Base-by-base conservation (phyloP, 2,329 filamentous ascomycete genomes). In the Lecanicillium sp. region DNA sequence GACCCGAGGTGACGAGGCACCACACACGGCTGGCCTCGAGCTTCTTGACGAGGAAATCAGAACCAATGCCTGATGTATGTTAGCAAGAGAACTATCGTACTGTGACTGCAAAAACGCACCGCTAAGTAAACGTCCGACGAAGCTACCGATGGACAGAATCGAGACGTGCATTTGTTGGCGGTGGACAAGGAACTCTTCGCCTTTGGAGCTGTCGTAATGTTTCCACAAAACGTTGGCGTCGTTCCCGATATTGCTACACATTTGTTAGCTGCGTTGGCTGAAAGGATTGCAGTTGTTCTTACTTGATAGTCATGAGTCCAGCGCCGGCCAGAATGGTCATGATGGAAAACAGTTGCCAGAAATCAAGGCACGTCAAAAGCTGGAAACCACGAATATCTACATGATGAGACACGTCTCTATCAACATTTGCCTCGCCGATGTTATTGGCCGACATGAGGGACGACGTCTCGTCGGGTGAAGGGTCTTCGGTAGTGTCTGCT, bases 281-380 rank as follows among this genome's bases (percentile, higher is more conserved):
- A 24, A 29, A 9, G 17, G 5, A 9, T 5, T 15, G 15, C 2
- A 14, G 8, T 4, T 38, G 33, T 20, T 72, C 86, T 67, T 75
- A 95, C 90, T 98, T 98, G 69, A 98, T 98, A 0, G 91, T 97
- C 93, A 98, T 98, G 55, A 98, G 71, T 10, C 93, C 93, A 58
- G 96, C 86, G 44, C 93, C 93, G 5, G 90, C 89, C 53, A 97
- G 73, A n/a, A 96, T 78, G 32, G 84, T 90, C 78, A 98, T 87
- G 56, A 95, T 82, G 49, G 78, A 67, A 65, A 94, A 97, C 23
- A 95, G 70, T 60, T 94, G 86, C 90, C 90, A 97, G 66, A 97
- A 98, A 55, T 94, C 86, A 40, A 83, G 59, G 52, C 78, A 81
- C 45, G 72, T 73, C 26, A 95, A 69, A 61, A 98, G 75, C 14